phyloP scores from a whole-genome alignment of 2,329 filamentous ascomycete genomes.

The Akanthomyces muscarius region DNA sequence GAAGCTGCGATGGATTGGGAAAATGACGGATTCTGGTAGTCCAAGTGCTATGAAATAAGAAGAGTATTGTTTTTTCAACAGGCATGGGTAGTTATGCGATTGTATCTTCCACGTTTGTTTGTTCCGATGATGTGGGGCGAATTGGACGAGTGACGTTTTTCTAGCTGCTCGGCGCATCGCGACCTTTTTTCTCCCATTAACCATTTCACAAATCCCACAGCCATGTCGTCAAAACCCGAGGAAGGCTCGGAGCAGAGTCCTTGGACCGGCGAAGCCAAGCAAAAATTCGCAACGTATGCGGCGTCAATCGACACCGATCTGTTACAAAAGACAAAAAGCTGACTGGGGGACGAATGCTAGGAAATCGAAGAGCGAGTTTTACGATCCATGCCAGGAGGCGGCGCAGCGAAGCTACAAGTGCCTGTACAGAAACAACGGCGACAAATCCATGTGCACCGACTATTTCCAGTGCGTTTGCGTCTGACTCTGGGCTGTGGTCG shows the following conservation, averaged over 20 bases:
- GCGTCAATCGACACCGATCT: no score
- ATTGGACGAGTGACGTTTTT: slow-evolving; percentile 1
- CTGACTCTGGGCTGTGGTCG: background rate
- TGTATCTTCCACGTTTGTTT: background rate
- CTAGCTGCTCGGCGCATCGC: background rate
- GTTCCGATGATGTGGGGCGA: slow-evolving; percentile 1
- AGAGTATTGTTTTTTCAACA: background rate
- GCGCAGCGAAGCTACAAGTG: slow-evolving; percentile 82
- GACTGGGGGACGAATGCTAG: slow-evolving; percentile 41
- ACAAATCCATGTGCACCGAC: slow-evolving; percentile 84
- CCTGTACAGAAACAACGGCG: slow-evolving; percentile 80
- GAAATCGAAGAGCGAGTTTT: slow-evolving; percentile 84
- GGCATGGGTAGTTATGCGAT: background rate
- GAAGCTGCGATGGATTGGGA: slow-evolving; percentile 18
- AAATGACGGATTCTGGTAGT: slow-evolving; percentile 28
- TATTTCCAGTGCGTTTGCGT: slow-evolving; percentile 77
- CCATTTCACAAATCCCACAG: background rate
- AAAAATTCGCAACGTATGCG: slow-evolving; percentile 61
- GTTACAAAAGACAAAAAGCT: background rate
- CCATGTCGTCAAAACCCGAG: slow-evolving; percentile 20
- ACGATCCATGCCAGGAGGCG: slow-evolving; percentile 93
- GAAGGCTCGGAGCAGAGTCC: slow-evolving; percentile 31
- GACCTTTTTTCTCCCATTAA: slow-evolving; percentile 1
- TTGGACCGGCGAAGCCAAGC: slow-evolving; percentile 57
- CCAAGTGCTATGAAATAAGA: background rate